These are phyloP conservation scores for Styphnolobium japonicum DNA, from an alignment of 306 rosid genomes.

Conservation along the genomic window DNA sequence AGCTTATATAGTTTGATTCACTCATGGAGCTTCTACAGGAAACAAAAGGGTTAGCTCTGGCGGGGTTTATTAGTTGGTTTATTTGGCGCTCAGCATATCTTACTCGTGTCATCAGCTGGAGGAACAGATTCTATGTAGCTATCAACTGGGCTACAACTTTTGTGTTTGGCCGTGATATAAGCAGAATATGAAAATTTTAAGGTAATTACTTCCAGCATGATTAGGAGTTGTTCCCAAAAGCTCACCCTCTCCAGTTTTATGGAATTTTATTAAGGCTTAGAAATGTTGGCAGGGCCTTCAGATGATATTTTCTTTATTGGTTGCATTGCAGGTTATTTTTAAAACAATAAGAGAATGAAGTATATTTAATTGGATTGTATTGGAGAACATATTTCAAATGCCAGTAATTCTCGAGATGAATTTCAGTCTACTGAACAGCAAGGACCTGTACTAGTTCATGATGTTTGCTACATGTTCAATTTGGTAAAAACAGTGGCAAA, in stretches of 20 bases:
- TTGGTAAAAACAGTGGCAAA: background rate
- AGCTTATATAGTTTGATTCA: constrained; percentile 8
- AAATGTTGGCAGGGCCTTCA: background rate
- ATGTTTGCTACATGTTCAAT: background rate
- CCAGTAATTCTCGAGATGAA: constrained; percentile 3
- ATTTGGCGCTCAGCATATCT: constrained; percentile 89
- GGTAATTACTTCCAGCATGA: constrained; percentile 19
- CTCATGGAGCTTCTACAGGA: constrained; percentile 46
- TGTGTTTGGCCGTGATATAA: constrained; percentile 89
- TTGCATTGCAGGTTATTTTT: constrained; percentile 13
- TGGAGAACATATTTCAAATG: background rate
- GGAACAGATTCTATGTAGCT: constrained; percentile 90
- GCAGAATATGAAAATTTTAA: constrained; percentile 59
- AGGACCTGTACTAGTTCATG: constrained; percentile 20
- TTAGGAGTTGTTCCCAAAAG: background rate
- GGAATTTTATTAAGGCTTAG: background rate
- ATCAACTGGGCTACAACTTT: constrained; percentile 91
- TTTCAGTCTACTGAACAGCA: constrained; percentile 1
- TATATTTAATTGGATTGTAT: background rate
- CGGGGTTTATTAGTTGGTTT: constrained; percentile 89
- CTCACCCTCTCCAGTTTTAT: background rate
- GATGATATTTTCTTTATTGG: background rate
- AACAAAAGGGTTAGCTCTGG: constrained; percentile 70
- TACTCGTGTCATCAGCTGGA: constrained; percentile 93
- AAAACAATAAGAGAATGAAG: background rate